phyloP scores from a whole-genome alignment of 768 basidiomycete species.

The Guyanaporus albipodus region DNA sequence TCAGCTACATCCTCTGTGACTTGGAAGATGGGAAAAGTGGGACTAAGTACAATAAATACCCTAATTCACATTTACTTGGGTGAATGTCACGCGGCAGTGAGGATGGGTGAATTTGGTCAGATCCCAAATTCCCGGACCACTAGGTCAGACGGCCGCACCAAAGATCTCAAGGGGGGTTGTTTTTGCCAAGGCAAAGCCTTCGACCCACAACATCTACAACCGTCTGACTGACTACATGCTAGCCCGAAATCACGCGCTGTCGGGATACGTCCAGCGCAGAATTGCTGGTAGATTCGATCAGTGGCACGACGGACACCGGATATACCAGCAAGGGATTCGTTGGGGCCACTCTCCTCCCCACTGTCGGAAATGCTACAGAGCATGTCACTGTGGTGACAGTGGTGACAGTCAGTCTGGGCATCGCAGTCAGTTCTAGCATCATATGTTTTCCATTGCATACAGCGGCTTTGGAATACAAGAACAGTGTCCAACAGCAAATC shows the following conservation, averaged over 20 bases:
- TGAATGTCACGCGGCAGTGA: too few species aligned
- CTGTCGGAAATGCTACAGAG: slow-evolving; percentile 89
- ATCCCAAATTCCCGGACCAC: too few species aligned
- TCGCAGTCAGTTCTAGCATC: slow-evolving; percentile 85
- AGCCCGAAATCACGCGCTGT: slow-evolving; percentile 61
- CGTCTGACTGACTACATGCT: too few species aligned
- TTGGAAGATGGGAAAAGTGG: too few species aligned
- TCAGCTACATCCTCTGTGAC: too few species aligned
- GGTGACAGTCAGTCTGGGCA: slow-evolving; percentile 78
- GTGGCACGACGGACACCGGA: slow-evolving; percentile 43
- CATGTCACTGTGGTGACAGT: slow-evolving; percentile 91
- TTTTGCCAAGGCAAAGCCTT: slow-evolving; percentile 68
- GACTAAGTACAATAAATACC: too few species aligned
- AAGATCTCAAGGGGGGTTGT: slow-evolving; percentile 62
- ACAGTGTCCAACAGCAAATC: slow-evolving; percentile 51
- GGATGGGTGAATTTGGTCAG: too few species aligned
- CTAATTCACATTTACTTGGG: too few species aligned
- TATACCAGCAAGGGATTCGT: slow-evolving; percentile 76
- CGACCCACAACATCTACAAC: not conserved
- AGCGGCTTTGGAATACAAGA: not conserved
- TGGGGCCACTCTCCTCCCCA: slow-evolving; percentile 83
- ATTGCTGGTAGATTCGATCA: slow-evolving; percentile 57
- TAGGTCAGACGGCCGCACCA: slow-evolving; percentile 32
- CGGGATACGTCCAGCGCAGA: slow-evolving; percentile 52
- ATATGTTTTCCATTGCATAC: slow-evolving; percentile 40